These are phyloP conservation scores for Clavispora phyllophila DNA, from an alignment of 805 yeast species.

Conservation along the genomic window DNA sequence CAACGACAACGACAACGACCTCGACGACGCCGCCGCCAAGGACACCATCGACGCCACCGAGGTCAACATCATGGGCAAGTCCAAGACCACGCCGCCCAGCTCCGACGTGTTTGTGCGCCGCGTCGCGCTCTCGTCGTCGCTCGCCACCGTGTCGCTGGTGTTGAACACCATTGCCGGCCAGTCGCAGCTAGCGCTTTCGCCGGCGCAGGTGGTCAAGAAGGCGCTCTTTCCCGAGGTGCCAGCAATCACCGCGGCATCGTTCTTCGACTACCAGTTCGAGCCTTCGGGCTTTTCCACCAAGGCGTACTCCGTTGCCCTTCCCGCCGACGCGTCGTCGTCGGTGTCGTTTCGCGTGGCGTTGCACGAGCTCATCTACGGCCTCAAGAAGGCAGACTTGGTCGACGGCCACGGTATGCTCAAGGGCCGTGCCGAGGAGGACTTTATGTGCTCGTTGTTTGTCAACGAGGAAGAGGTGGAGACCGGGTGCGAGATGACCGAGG, in stretches of 20 bases:
- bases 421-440: conserved; percentile 32
- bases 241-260: conserved; percentile 19
- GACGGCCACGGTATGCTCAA: conserved; percentile 29
- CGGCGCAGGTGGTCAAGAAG: conserved; percentile 22
- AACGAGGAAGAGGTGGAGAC: conserved; percentile 44
- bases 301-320: conserved; percentile 42
- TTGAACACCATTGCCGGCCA: conserved; percentile 9
- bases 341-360: conserved; percentile 41
- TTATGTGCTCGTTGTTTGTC: conserved; percentile 33
- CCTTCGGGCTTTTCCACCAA: conserved; percentile 32
- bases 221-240: conserved; percentile 31
- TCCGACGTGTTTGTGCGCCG: conserved; percentile 15
- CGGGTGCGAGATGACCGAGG: conserved; percentile 39
- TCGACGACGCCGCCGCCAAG: conserved; percentile 3
- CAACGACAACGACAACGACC: neutral
- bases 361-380: conserved; percentile 27
- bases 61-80: conserved; percentile 13
- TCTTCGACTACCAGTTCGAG: conserved; percentile 35
- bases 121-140: conserved; percentile 11
- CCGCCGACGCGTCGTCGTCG: conserved; percentile 40
- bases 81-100: conserved; percentile 9
- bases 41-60: conserved; percentile 9
- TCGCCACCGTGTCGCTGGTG: conserved; percentile 6
- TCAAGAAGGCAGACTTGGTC: conserved; percentile 28
- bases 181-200: conserved; percentile 15